Evolutionary conservation across 768 basidiomycete genomes (phyloP), one percentile per base, ranked within the genome.

Genomic region (Agaricus blazei): DNA sequence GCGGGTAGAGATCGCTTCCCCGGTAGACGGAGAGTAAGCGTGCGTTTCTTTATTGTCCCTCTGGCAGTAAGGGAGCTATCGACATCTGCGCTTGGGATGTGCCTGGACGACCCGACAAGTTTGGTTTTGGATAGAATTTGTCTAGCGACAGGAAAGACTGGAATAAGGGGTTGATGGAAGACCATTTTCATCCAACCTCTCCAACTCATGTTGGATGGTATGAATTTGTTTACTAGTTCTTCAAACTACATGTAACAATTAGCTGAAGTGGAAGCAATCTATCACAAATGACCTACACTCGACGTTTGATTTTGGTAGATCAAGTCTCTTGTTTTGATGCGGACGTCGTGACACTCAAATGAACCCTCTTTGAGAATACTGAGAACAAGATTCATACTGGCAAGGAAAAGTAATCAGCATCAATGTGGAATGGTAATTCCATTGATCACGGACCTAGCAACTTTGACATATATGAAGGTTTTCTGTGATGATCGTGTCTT

Each of bases 311-410:
- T 90, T 56, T 83, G 83, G 67, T 90, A 93, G 61, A 88, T 85
- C 41, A 96, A 75, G 49, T 84, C 82, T 34, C 90, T 84, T 4
- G 91, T 93, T 58, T 82, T 81, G 66, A 94, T 89, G 31, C 80
- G 81, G 9, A 87, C 88, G 59, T 90, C 87, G 19, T 81, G 83
- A 58, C 85, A 91, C 52, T 90, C 85, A 65, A 97, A 90, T 14
- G 93, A 93, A 52, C 88, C 88, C 58, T 87, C 85, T 64, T 89
- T 89, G 67, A 84, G 81, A 60, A 90, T 85, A 63, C 88, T 93
- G 51, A 93, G 65, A 47, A 91, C 69, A 19, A 93, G 68, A 59
- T 88, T 81, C 45, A 90, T 73, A 63, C 88, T 90, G 51, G 26
- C 19, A 49, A 57, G 2, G 34, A 34, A 11, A 34, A 34, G 34